Evolutionary conservation across 129 eudicot species (phyloP).

Genomic region (Centella asiatica): DNA sequence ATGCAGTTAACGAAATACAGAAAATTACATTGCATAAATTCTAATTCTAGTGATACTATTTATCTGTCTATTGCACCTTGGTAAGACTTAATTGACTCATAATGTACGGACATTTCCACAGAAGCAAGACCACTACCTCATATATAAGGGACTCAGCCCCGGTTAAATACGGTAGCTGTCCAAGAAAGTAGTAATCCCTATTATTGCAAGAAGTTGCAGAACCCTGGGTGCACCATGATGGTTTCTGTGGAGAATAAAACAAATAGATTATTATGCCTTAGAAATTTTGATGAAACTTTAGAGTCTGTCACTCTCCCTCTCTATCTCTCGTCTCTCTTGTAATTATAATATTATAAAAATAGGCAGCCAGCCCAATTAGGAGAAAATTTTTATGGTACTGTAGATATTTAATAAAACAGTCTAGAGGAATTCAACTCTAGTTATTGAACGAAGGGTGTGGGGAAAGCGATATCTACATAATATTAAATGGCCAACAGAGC

Average conservation of each 20-base stretch:
- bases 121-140: conserved; percentile 45
- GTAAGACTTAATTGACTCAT: neutral
- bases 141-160: conserved; percentile 61
- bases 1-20: no score
- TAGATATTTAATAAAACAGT: neutral
- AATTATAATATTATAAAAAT: no score
- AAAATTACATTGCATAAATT: no score
- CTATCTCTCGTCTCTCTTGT: neutral
- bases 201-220: conserved; percentile 49
- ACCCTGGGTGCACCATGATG: conserved; percentile 70
- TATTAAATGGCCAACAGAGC: neutral
- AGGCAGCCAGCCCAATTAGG: no score
- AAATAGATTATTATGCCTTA: neutral
- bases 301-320: neutral
- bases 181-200: conserved; percentile 81
- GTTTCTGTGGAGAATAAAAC: conserved; percentile 44
- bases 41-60: conserved; percentile 3
- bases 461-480: neutral
- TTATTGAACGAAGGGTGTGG: neutral
- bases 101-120: neutral
- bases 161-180: conserved; percentile 81
- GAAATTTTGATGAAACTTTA: neutral
- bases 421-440: neutral
- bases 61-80: conserved; percentile 1
- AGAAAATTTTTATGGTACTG: no score